phyloP scores from a whole-genome alignment of 2,329 filamentous ascomycete species.

The Paecilomyces formosus region DNA sequence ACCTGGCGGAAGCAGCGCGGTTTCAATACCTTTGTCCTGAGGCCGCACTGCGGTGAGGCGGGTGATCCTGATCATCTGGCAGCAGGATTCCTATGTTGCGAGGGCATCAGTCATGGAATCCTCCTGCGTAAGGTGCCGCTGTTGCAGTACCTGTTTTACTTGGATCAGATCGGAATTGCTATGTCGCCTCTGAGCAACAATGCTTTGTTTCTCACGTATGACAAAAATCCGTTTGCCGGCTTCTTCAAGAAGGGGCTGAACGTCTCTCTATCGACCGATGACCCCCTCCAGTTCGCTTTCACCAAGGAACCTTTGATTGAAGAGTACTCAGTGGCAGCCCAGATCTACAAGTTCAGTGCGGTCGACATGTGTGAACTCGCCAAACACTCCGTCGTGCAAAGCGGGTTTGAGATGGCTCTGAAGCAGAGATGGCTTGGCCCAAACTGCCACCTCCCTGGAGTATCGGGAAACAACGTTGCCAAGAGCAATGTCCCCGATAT shows the following conservation, averaged over 20 bases:
- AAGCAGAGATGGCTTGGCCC: slow-evolving; percentile 88
- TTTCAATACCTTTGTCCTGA: slow-evolving; percentile 90
- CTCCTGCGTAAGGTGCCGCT: slow-evolving; percentile 88
- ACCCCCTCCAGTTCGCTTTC: slow-evolving; percentile 95
- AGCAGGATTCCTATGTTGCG: slow-evolving; percentile 81
- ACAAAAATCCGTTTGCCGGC: slow-evolving; percentile 89
- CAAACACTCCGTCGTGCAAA: slow-evolving; percentile 91
- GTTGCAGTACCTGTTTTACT: slow-evolving; percentile 93
- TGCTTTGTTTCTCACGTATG: slow-evolving; percentile 89
- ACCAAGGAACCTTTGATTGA: slow-evolving; percentile 98
- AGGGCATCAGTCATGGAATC: slow-evolving; percentile 94
- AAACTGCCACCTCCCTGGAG: slow-evolving; percentile 69
- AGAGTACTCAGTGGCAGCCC: slow-evolving; percentile 93
- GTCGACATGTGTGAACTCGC: slow-evolving; percentile 98
- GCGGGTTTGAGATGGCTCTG: slow-evolving; percentile 80
- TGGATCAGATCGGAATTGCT: slow-evolving; percentile 95
- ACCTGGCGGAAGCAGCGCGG: slow-evolving; percentile 82
- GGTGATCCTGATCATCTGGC: slow-evolving; percentile 95
- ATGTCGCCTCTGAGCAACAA: slow-evolving; percentile 99
- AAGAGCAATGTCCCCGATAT: slow-evolving; percentile 97
- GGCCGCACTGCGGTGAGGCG: slow-evolving; percentile 93
- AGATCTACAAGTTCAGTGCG: slow-evolving; percentile 95
- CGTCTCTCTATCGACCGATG: slow-evolving; percentile 91
- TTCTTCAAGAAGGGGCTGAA: slow-evolving; percentile 95
- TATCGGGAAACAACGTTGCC: slow-evolving; percentile 80